These are phyloP conservation scores for Limtongozyma cylindracea DNA, from an alignment of 805 yeast species.

Conservation along the genomic window DNA sequence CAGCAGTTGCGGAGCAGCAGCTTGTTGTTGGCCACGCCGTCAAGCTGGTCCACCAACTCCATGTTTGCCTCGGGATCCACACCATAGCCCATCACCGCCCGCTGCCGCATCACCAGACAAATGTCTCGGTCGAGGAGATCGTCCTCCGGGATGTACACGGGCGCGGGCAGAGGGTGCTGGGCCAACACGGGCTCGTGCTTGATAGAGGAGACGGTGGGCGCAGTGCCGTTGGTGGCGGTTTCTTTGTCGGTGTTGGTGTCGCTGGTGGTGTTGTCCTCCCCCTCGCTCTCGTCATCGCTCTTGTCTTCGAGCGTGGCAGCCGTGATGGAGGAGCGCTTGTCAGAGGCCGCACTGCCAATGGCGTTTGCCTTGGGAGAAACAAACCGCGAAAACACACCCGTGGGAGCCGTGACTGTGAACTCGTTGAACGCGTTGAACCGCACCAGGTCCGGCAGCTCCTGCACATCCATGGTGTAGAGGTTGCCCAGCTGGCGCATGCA, in stretches of 20 bases:
- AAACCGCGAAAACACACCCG: conserved; percentile 22
- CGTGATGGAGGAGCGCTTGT: too few species aligned
- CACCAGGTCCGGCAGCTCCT: conserved; percentile 36
- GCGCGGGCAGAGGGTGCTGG: too few species aligned
- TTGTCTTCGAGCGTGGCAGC: too few species aligned
- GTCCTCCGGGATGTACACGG: too few species aligned
- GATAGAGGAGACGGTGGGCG: too few species aligned
- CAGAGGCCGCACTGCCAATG: too few species aligned
- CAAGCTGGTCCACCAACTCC: conserved; percentile 17
- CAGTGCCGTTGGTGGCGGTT: too few species aligned
- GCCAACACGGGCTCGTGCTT: too few species aligned
- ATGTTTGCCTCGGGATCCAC: conserved; percentile 40
- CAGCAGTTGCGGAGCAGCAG: conserved; percentile 43
- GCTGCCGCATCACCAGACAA: conserved; percentile 37
- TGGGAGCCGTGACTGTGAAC: conserved; percentile 29
- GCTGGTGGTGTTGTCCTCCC: too few species aligned
- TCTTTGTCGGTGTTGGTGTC: too few species aligned
- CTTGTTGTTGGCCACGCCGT: conserved; percentile 26
- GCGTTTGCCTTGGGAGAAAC: conserved; percentile 9
- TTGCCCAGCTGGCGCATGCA: conserved; percentile 87
- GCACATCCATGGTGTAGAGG: conserved; percentile 53
- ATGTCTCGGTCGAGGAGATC: conserved; percentile 53
- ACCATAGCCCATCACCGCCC: conserved; percentile 58
- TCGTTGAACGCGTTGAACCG: conserved; percentile 49
- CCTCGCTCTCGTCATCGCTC: too few species aligned